A percentile compares a stretch with the other conserved stretches of the same genome.
These are phyloP conservation scores for Apiospora hydei DNA, from an alignment of 2,329 filamentous ascomycete genomes.

Conservation along the genomic window DNA sequence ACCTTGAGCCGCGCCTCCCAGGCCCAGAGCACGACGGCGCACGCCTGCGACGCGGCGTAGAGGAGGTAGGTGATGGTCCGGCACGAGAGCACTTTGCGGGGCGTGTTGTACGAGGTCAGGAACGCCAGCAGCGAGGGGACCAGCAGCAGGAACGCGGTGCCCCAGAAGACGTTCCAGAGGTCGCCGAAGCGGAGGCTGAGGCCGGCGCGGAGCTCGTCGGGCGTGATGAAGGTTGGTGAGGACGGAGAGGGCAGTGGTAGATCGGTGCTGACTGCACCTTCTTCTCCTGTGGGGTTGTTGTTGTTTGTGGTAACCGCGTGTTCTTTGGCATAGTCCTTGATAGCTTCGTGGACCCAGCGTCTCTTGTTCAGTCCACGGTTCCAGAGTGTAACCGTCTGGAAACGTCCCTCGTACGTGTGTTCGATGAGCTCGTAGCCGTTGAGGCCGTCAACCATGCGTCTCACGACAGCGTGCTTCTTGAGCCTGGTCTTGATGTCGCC, in stretches of 20 bases:
- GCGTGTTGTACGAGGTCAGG: constrained; percentile 44
- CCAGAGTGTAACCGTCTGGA: constrained; percentile 43
- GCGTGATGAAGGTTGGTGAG: constrained; percentile 5
- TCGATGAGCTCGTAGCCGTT: constrained; percentile 38
- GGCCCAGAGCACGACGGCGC: constrained; percentile 41
- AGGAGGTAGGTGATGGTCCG: constrained; percentile 44
- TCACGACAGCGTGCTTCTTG: constrained; percentile 28
- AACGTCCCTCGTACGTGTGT: constrained; percentile 39
- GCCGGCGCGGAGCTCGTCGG: constrained; percentile 29
- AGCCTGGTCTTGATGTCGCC: constrained; percentile 29
- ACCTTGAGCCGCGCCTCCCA: constrained; percentile 38
- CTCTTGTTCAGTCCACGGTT: constrained; percentile 43
- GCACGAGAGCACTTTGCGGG: constrained; percentile 42
- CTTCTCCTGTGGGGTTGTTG: not conserved
- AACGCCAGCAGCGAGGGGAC: constrained; percentile 43
- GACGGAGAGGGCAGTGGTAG: not conserved
- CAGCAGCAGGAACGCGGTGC: constrained; percentile 36
- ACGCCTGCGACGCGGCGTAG: constrained; percentile 43
- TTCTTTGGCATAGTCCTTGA: constrained; percentile 35
- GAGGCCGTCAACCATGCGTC: constrained; percentile 29
- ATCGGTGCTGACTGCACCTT: too few species aligned
- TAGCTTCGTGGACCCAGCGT: constrained; percentile 41
- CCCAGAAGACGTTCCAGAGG: constrained; percentile 34
- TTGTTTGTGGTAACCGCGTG: not conserved
- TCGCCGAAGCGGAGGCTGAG: constrained; percentile 35